Evolutionary conservation across 1,284 basidiomycete species (phyloP).

Genomic region (Moniliophthora roreri): DNA sequence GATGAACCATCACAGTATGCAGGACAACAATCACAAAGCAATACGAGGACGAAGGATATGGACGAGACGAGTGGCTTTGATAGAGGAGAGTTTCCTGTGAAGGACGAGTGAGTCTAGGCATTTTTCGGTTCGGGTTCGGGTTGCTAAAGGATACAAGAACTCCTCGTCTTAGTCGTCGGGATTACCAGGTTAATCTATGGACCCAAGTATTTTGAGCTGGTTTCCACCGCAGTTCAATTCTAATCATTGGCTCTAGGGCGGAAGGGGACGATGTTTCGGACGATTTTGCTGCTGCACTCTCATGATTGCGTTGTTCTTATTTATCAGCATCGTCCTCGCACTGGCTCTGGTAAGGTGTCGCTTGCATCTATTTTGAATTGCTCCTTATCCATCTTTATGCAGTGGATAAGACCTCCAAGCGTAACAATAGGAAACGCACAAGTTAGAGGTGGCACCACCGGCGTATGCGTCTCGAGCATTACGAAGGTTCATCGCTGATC

Average conservation of each 20-base stretch:
- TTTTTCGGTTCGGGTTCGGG: too few relatives aligned
- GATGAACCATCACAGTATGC: slow-evolving; percentile 33
- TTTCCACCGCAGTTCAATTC: background rate
- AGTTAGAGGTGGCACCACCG: slow-evolving; percentile 32
- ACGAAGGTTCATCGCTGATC: background rate
- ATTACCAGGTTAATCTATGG: slow-evolving; percentile 63
- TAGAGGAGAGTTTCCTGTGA: slow-evolving; percentile 34
- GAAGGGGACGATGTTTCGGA: slow-evolving; percentile 54
- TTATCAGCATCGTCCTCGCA: slow-evolving; percentile 70
- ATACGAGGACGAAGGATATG: slow-evolving; percentile 12
- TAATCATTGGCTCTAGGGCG: slow-evolving; percentile 39
- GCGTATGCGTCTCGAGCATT: slow-evolving; percentile 37
- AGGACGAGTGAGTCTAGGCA: slow-evolving; percentile 28
- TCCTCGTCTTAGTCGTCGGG: slow-evolving; percentile 32
- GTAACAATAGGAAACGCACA: slow-evolving; percentile 62
- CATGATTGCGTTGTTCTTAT: slow-evolving; percentile 60
- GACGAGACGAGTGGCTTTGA: slow-evolving; percentile 35
- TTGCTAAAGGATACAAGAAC: too few relatives aligned
- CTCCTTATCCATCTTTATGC: slow-evolving; percentile 9
- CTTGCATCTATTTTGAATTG: background rate
- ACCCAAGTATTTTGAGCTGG: slow-evolving; percentile 41
- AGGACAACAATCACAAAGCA: slow-evolving; percentile 16
- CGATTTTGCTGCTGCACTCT: slow-evolving; percentile 73
- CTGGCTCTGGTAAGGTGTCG: slow-evolving; percentile 63
- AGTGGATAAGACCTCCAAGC: slow-evolving; percentile 84